Base-by-base conservation (phyloP, 2,329 filamentous ascomycete species). In the Sporothrix sp. region DNA sequence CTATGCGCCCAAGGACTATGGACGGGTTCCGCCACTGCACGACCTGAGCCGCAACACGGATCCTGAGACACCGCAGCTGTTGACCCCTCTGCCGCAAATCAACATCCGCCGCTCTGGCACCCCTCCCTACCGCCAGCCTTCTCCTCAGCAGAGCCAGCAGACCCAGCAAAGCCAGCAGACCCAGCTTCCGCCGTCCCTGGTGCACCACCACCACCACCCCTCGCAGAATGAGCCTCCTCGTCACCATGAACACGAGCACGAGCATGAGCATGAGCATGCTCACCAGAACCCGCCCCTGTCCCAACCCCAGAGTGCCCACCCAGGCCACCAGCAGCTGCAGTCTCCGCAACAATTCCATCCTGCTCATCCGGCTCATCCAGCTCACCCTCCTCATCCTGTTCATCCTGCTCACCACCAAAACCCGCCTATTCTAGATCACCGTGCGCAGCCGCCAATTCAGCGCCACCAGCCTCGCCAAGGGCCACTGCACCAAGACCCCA, bases 1-100 rank as follows among this genome's bases (percentile, higher is more conserved):
- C 38, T 69, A 72, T 57, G 66, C 71, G 52, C 68, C 72, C 55
- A 79, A 79, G 60, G 71, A 74, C 18, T 82, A 81, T 57, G 56
- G 77, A 58, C 75, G 79, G 30, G 72, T 80, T 53, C 78, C 79
- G 44, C 76, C 79, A 35, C 64, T 83, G 49, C 78, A 81, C 61
- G 80, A 83, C 47, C 66, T 76, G 25, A 73, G 69, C 44, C 68
- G 79, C 39, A 75, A 70, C 30, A 20, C 50, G 1, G 78, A 82
- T 52, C 70, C 73, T 7, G 78, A 81, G 40, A 71, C 73, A 14
- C 67, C 70, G 54, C 75, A 76, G 48, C 71, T 75, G n/a, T 63
- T 69, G 10, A 67, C 69, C 44, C 67, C 69, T 10, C 63, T 81
- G 25, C 76, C 78, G 4, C 77, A 81, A 52, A 75, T 83, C 59